Percentiles rank a stretch among this genome's conserved stretches.
phyloP scores from a whole-genome alignment of 1,284 basidiomycete species.

The Volvariella volvacea region DNA sequence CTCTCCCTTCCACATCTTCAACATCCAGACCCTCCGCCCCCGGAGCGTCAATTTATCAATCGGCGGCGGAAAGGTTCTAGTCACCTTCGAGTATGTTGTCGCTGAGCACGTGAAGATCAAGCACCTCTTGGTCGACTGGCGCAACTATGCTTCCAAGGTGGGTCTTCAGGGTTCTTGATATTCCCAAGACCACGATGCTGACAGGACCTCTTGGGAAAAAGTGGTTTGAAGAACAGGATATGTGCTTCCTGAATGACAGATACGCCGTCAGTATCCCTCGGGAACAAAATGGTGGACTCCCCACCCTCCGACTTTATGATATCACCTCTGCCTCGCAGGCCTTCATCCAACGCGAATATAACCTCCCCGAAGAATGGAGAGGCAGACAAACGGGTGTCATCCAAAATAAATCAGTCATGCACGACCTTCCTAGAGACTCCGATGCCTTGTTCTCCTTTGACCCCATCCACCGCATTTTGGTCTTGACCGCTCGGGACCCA shows the following conservation, averaged over 20 bases:
- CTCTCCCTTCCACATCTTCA: conserved; percentile 31
- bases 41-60: conserved; percentile 27
- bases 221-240: conserved; percentile 41
- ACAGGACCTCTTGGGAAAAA: conserved; percentile 12
- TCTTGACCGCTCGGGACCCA: conserved; percentile 28
- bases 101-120: conserved; percentile 28
- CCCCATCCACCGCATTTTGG: conserved; percentile 33
- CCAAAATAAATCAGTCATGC: conserved; percentile 30
- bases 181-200: too few species aligned
- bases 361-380: conserved; percentile 38
- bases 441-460: conserved; percentile 39
- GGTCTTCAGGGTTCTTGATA: not conserved
- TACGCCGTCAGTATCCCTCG: conserved; percentile 33
- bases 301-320: conserved; percentile 35
- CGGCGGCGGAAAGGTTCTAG: conserved; percentile 33
- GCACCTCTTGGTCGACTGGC: conserved; percentile 42
- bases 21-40: conserved; percentile 25
- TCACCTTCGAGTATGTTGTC: conserved; percentile 26
- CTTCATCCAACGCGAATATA: conserved; percentile 36
- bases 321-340: conserved; percentile 32
- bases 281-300: conserved; percentile 18
- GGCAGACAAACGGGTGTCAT: conserved; percentile 31
- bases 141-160: conserved; percentile 35
- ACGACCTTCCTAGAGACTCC: conserved; percentile 22
- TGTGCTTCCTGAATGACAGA: conserved; percentile 35